These are phyloP conservation scores for Cucurbitaria berberidis DNA, from an alignment of 2,329 filamentous ascomycete genomes.

Conservation along the genomic window DNA sequence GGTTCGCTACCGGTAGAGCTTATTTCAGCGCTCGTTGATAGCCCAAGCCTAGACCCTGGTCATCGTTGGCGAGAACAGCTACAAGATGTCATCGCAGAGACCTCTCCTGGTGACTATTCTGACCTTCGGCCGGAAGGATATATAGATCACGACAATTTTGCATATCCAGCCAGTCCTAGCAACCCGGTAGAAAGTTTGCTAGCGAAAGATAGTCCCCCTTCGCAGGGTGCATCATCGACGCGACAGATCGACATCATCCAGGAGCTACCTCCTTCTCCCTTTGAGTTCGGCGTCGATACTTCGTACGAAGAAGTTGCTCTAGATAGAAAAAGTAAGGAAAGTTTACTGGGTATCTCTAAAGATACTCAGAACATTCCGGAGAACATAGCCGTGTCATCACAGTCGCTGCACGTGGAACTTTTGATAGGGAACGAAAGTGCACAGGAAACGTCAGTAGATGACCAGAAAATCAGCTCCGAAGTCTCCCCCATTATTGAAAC, in stretches of 20 bases:
- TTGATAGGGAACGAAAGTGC: neutral
- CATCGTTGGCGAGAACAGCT: neutral
- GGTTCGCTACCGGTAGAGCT: neutral
- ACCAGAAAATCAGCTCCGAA: neutral
- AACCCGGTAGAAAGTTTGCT: neutral
- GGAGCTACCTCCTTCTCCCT: neutral
- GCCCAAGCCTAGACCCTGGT: no score
- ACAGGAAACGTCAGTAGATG: neutral
- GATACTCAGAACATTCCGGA: neutral
- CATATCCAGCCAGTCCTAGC: neutral
- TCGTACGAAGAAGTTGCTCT: neutral
- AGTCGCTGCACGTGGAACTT: neutral
- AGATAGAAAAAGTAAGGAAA: neutral
- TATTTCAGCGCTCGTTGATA: neutral
- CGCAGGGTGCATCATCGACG: no score
- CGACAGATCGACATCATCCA: neutral
- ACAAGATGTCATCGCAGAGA: neutral
- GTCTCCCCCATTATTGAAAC: neutral
- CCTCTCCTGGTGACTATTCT: neutral
- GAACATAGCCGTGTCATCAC: neutral
- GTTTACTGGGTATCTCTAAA: neutral
- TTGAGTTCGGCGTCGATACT: neutral
- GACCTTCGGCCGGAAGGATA: neutral
- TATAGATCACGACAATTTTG: neutral
- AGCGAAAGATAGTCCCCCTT: neutral